Evolutionary conservation across 441 rosid species (phyloP).

Genomic region (Capsella rubella): DNA sequence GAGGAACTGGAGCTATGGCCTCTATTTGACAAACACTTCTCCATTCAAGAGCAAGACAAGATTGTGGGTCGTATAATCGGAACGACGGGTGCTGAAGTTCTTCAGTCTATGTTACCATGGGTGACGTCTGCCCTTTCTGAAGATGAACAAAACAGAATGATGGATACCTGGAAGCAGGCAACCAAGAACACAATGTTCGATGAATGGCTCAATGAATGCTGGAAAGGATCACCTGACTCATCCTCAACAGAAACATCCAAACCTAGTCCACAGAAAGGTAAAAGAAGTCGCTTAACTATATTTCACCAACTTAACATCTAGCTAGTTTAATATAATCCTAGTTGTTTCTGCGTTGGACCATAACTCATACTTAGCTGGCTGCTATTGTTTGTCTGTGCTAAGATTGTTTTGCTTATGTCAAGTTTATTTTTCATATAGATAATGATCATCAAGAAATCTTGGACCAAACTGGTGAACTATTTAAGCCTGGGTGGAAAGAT

Average conservation of each 20-base stretch:
- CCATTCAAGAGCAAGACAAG: slow-evolving; percentile 78
- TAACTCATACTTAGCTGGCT: slow-evolving; percentile 29
- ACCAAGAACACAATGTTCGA: slow-evolving; percentile 83
- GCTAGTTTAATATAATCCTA: slow-evolving; percentile 37
- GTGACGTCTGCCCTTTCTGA: slow-evolving; percentile 76
- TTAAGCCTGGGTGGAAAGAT: slow-evolving; percentile 99
- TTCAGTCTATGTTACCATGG: slow-evolving; percentile 85
- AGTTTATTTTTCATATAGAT: slow-evolving; percentile 45
- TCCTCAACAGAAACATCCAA: slow-evolving; percentile 54
- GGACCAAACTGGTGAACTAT: slow-evolving; percentile 74
- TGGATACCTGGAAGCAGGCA: slow-evolving; percentile 89
- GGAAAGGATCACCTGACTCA: slow-evolving; percentile 61
- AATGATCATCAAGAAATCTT: slow-evolving; percentile 63
- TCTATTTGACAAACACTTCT: slow-evolving; percentile 67
- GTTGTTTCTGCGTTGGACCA: slow-evolving; percentile 23
- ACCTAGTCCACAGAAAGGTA: slow-evolving; percentile 62
- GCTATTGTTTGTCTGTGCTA: slow-evolving; percentile 26
- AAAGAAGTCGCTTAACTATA: slow-evolving; percentile 34
- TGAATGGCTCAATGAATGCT: slow-evolving; percentile 80
- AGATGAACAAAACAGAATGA: slow-evolving; percentile 79
- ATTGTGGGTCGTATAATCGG: slow-evolving; percentile 80
- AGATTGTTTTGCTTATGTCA: slow-evolving; percentile 42
- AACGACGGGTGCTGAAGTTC: slow-evolving; percentile 82
- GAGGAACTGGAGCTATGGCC: slow-evolving; percentile 89
- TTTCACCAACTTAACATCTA: slow-evolving; percentile 27